Base-by-base conservation (phyloP, 495 filamentous ascomycete genomes). In the Aspergillus steynii region DNA sequence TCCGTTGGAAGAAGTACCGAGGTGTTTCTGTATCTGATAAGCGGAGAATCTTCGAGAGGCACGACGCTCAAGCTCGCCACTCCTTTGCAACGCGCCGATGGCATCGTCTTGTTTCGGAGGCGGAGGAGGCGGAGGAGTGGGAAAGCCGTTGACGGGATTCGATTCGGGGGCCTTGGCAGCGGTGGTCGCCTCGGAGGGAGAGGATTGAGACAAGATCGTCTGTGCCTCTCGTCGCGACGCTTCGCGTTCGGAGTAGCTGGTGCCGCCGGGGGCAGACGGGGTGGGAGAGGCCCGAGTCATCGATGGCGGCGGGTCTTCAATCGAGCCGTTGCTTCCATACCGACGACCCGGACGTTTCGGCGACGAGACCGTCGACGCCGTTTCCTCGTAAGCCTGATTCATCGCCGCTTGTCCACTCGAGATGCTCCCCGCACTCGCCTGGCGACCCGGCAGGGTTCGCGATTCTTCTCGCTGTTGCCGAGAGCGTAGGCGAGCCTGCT, bases 1-100 rank as follows among this genome's bases (percentile, higher is more conserved):
- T 20, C 90, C 92, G 70, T 88, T 90, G 14, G 90, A 81, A 34
- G 88, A 88, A 28, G 87, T 83, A 2, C 94, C 95, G 3, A 97
- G 82, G 61, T 96, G 92, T 66, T 96, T 97, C 27, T 91, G 90
- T 51, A 98, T 93, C 66, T 98, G 96, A 74, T 98, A 99, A 47
- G 89, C 88, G 32, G 93, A 97, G 69, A 97, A 98, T 65, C 95
- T 80, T 66, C 93, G 83, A 3, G 96, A 98, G 9, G 95, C 96
- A 65, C 95, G 85, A 64, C 95, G 84, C 68, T 98, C 94, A n/a
- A 98, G 78, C 59, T 96, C 92, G 5, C 93, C 92, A 56, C 93
- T 92, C 71, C 91, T 82, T 71, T 98, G 96, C 61, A 99, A 74
- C 49, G 93, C 93, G 46, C 90, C 92, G 53, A 99, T 80, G 8